Percentiles rank a stretch among this genome's conserved stretches.
Conservation (phyloP, 805 yeast species). For the Geotrichum ghanense region DNA sequence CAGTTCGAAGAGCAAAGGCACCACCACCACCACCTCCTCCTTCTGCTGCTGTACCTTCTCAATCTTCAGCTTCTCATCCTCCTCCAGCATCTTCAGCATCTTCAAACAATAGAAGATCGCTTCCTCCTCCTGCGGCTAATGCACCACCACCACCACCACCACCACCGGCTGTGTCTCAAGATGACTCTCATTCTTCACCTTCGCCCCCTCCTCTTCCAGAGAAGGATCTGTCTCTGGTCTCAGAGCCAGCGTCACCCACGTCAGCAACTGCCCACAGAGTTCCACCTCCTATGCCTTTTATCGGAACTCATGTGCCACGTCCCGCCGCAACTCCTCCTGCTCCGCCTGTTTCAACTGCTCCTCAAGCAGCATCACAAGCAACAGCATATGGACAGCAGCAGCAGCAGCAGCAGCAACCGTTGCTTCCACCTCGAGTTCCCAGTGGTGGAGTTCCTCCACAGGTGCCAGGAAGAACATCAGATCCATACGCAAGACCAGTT, state of each 20-base stretch:
- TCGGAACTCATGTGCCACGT: constrained; percentile 13
- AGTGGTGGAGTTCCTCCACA: constrained; percentile 12
- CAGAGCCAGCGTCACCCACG: constrained; percentile 3
- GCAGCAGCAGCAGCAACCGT: background rate
- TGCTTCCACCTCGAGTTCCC: constrained; percentile 8
- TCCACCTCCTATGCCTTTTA: constrained; percentile 22
- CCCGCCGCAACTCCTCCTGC: constrained; percentile 9
- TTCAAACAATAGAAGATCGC: constrained; percentile 16
- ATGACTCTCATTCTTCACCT: constrained; percentile 4
- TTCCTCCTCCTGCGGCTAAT: constrained; percentile 11
- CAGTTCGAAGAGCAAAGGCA: constrained; percentile 14
- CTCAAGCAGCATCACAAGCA: constrained; percentile 9
- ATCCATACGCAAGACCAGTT: constrained; percentile 27
- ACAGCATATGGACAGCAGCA: constrained; percentile 2
- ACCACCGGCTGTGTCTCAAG: constrained; percentile 10
- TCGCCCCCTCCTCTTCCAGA: constrained; percentile 2
- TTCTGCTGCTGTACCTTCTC: constrained; percentile 17
- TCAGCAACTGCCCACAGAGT: constrained; percentile 12
- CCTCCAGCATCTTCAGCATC: constrained; percentile 15
- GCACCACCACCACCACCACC: constrained; percentile 21
- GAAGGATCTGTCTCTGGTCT: background rate
- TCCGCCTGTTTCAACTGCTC: constrained; percentile 7
- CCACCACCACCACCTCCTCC: constrained; percentile 19
- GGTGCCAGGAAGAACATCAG: constrained; percentile 10
- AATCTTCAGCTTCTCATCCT: constrained; percentile 17